Evolutionary conservation across 441 rosid species (phyloP).

Genomic region (Cnidoscolus chayamansa): DNA sequence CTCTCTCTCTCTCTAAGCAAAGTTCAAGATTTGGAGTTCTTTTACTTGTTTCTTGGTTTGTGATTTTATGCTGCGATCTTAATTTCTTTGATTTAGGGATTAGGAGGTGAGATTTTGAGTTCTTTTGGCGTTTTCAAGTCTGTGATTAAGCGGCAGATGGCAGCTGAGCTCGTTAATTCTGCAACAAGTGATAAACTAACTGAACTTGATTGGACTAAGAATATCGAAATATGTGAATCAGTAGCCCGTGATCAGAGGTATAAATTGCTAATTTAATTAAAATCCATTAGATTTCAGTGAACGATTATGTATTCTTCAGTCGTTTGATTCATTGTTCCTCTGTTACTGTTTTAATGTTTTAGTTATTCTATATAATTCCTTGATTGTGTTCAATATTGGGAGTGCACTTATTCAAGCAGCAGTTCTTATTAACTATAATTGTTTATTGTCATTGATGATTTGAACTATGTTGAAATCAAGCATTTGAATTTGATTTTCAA

Average conservation of each 20-base stretch:
- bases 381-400: background rate
- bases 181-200: conserved; percentile 80
- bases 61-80: conserved; percentile 1
- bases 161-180: conserved; percentile 78
- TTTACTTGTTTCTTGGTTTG: background rate
- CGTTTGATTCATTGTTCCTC: background rate
- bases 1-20: background rate
- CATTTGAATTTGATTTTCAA: background rate
- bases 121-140: conserved; percentile 12
- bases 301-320: background rate
- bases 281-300: background rate
- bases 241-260: conserved; percentile 80
- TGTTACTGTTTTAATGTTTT: background rate
- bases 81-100: background rate
- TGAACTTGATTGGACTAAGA: conserved; percentile 88
- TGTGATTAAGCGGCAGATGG: conserved; percentile 53
- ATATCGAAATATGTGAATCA: conserved; percentile 85
- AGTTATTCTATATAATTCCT: no score
- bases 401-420: background rate
- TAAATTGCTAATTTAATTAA: background rate
- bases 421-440: no score
- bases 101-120: background rate
- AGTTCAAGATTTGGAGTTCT: background rate
- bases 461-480: background rate
- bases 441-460: no score